These are phyloP conservation scores for Colletotrichum lini DNA, from an alignment of 2,329 filamentous ascomycete species.

Conservation along the genomic window DNA sequence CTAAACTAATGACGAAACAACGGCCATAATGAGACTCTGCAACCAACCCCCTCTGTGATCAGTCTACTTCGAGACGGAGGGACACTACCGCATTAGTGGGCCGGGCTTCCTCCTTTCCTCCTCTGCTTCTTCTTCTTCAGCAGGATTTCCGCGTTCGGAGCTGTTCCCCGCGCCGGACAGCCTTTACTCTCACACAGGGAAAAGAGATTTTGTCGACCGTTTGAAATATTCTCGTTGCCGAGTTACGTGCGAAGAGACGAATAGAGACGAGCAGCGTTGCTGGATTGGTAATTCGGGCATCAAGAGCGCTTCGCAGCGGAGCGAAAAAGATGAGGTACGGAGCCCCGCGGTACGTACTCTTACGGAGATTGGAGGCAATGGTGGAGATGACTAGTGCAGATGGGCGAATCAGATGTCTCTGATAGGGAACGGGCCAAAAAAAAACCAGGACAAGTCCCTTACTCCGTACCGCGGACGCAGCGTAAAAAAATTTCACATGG, in stretches of 20 bases:
- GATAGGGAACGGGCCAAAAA: conserved; percentile 35
- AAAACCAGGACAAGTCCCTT: conserved; percentile 6
- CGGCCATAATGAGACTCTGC: not conserved
- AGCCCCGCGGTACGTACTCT: conserved; percentile 33
- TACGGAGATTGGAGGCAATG: conserved; percentile 14
- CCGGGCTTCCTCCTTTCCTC: not conserved
- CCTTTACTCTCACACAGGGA: not conserved
- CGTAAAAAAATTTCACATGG: conserved; percentile 45
- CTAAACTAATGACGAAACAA: not conserved
- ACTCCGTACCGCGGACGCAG: not conserved
- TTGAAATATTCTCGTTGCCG: not conserved
- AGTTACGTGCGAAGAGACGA: not conserved
- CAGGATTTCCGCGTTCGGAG: not conserved
- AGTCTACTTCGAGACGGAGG: conserved; percentile 13
- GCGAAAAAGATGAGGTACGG: conserved; percentile 38
- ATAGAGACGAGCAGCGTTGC: not conserved
- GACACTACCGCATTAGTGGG: conserved; percentile 8
- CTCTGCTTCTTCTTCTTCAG: not conserved
- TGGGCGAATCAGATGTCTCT: conserved; percentile 15
- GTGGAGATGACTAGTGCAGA: not conserved
- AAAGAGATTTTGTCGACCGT: not conserved
- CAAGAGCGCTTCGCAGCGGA: conserved; percentile 29
- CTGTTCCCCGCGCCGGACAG: not conserved
- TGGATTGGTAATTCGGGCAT: conserved; percentile 40
- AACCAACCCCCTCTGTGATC: not conserved